Evolutionary conservation across 2,329 filamentous ascomycete genomes (phyloP), one percentile per base, ranked within the genome.

Genomic region (Paraphoma chrysanthemicola): DNA sequence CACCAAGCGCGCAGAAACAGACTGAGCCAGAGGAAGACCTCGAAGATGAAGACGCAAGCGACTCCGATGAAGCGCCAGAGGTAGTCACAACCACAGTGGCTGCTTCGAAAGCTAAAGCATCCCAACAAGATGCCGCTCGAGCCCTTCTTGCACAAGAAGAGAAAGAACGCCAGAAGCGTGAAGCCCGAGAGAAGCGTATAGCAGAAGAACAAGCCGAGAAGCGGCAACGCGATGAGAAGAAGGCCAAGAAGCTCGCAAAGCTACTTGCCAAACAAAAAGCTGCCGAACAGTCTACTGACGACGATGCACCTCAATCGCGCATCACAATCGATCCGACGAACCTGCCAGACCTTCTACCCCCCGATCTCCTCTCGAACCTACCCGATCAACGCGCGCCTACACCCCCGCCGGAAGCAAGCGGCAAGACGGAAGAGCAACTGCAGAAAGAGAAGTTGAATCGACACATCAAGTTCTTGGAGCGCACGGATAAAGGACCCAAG

Each of bases 271-370:
- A 61, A 36, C 53, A 67, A 55, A 50, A 60, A 30, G 49, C 53
- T 33, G 44, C n/a, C 28, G 54, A 62, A 31, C 47, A 18, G 14
- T n/a, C 16, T 42, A 53, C 16, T 18, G 43, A 43, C 23, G 11
- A 28, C 6, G 28, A 53, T 39, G 46, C 57, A 7, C 53, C 53
- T 17, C 33, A 4, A 17, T 50, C 53, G 9, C 44, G 33, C 46
- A 16, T 51, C 33, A n/a, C 63, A 6, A 47, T 69, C 54, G 72
- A 60, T 67, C 73, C 66, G 70, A 70, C 59, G 44, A 67, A 72
- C 63, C 76, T 85, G 11, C 83, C 83, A 6, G 78, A 77, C 39
- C 76, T 85, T 18, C 79, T 85, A 33, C 83, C 83, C 5, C 79
- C 80, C 49, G 81, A 82, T 23, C 79, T 85, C 42, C 70, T 85